Evolutionary conservation across 2,329 filamentous ascomycete genomes (phyloP), one percentile per base, ranked within the genome.

Genomic region (Tolypocladium ovalisporum): DNA sequence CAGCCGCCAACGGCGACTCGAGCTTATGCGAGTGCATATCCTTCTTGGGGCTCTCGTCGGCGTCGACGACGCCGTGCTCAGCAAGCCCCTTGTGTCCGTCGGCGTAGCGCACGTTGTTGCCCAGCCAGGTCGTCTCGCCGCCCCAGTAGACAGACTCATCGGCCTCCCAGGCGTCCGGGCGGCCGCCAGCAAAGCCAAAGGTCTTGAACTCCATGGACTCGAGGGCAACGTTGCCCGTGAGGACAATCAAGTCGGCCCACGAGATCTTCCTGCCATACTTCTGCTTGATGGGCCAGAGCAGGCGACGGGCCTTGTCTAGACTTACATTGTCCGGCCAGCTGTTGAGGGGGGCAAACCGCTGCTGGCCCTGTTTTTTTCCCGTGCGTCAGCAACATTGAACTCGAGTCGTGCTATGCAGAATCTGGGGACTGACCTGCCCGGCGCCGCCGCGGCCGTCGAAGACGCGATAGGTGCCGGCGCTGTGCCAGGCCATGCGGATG

Each of bases 261-360:
- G 88, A 90, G 72, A 91, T 87, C 77, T 88, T 89, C 78, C 83
- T 84, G 70, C 88, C 88, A 63, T 91, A 91, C 79, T 91, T 91
- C 65, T 89, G 87, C 82, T 91, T 91, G 75, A 91, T 84, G 57
- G 88, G 88, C 85, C 87, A 90, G 47, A 91, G 76, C 57, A 91
- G 81, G 62, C 88, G 87, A 57, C 88, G 87, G 36, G 87, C 88
- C 81, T 91, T 91, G 80, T 91, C 88, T 56, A 91, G 80, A 65
- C 78, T 85, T 67, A 84, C 85, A 63, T 91, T 91, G 74, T 91
- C 88, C 47, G 88, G 88, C 88, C 88, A 91, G 76, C 84, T 70
- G 80, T 90, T 34, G 68, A 91, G 83, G 7, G 88, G 88, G 56
- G 88, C 87, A 65, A 91, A 91, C 44, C 88, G 84, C 74, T 91